Percentiles rank a stretch among this genome's conserved stretches.
These are phyloP conservation scores for Mycena indigotica DNA, from an alignment of 768 basidiomycete genomes.

Conservation along the genomic window DNA sequence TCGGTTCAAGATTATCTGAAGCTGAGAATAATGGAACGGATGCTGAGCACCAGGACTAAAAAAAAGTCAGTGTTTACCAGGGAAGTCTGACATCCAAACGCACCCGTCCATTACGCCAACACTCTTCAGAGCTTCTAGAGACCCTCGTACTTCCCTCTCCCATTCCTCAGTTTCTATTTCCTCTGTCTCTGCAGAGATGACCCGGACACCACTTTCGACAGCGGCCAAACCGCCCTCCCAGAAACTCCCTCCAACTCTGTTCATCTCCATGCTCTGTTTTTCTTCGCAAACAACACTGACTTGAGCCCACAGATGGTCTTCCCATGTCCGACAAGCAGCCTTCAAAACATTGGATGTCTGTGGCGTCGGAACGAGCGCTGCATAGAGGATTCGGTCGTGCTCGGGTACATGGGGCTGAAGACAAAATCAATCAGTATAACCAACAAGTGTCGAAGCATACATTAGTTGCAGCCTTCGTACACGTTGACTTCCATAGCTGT, in stretches of 20 bases:
- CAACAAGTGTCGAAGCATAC: slow-evolving; percentile 42
- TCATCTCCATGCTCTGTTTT: slow-evolving; percentile 70
- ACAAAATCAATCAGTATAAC: background rate
- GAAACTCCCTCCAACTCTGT: slow-evolving; percentile 70
- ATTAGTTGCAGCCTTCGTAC: slow-evolving; percentile 75
- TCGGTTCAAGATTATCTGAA: slow-evolving; percentile 74
- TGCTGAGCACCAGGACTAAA: slow-evolving; percentile 64
- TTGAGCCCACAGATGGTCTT: slow-evolving; percentile 94
- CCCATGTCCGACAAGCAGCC: slow-evolving; percentile 84
- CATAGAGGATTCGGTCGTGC: slow-evolving; percentile 85
- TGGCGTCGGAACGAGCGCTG: slow-evolving; percentile 75
- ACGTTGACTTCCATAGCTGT: slow-evolving; percentile 86
- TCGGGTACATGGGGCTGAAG: slow-evolving; percentile 59
- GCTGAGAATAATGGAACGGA: slow-evolving; percentile 80
- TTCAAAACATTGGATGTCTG: slow-evolving; percentile 68
- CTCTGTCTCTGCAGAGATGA: slow-evolving; percentile 26
- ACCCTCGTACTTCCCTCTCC: slow-evolving; percentile 61
- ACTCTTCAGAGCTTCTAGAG: slow-evolving; percentile 59
- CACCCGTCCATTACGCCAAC: slow-evolving; percentile 69
- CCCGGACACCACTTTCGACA: slow-evolving; percentile 41
- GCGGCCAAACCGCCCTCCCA: slow-evolving; percentile 71
- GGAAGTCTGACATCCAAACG: no score
- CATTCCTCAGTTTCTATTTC: slow-evolving; percentile 53
- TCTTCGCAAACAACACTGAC: slow-evolving; percentile 81
- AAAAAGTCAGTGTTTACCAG: no score